Evolutionary conservation across 306 rosid genomes (phyloP).

Genomic region (Sesbania bispinosa): DNA sequence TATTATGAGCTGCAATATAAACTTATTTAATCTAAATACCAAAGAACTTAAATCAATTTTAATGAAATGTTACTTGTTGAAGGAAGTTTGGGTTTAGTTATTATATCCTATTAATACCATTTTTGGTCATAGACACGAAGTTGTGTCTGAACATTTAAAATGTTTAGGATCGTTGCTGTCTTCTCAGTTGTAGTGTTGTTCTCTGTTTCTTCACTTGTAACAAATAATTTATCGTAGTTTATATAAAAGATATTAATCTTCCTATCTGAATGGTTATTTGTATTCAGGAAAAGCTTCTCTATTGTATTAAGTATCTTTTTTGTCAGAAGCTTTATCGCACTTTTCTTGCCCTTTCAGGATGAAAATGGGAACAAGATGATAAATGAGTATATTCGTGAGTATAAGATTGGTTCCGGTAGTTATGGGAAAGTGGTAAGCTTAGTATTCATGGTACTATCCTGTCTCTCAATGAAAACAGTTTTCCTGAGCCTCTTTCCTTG

Average conservation of each 20-base stretch:
- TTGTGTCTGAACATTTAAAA: neutral
- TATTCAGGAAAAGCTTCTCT: neutral
- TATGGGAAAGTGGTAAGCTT: slow-evolving; percentile 96
- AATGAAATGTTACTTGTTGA: neutral
- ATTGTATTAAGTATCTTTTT: neutral
- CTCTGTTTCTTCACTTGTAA: neutral
- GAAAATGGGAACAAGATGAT: slow-evolving; percentile 85
- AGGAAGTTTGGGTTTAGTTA: neutral
- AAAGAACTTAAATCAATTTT: neutral
- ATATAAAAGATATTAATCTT: neutral
- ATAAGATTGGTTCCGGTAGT: slow-evolving; percentile 93
- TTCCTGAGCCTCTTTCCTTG: slow-evolving; percentile 27
- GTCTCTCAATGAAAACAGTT: neutral
- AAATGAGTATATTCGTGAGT: slow-evolving; percentile 91
- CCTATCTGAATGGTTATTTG: slow-evolving; percentile 10
- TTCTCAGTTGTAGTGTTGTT: neutral
- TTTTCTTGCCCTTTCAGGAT: slow-evolving; percentile 54
- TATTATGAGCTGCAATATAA: neutral
- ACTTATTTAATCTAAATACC: neutral
- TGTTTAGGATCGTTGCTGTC: neutral
- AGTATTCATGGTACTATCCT: slow-evolving; percentile 11
- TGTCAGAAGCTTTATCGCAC: neutral
- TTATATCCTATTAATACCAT: neutral
- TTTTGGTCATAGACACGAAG: neutral
- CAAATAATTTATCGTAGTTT: neutral